These are phyloP conservation scores for Aphanomyces cochlioides DNA, from an alignment of 352 stramenopile species.

Conservation along the genomic window DNA sequence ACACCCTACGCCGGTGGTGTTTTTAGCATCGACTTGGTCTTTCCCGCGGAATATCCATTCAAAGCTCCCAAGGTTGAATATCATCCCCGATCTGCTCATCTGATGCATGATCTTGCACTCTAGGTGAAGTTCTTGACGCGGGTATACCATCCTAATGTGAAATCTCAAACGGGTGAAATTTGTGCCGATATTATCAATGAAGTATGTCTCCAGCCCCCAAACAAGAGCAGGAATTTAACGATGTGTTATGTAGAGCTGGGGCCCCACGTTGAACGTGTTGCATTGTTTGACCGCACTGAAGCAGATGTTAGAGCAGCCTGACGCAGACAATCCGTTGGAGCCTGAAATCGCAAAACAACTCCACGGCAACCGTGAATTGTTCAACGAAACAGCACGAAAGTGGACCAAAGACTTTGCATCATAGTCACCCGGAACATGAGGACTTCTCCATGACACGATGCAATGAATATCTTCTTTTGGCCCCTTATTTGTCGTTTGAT, in stretches of 20 bases:
- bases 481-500: too few species aligned
- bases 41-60: conserved; percentile 96
- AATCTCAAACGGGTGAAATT: conserved; percentile 94
- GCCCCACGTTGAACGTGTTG: conserved; percentile 92
- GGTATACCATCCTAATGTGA: conserved; percentile 97
- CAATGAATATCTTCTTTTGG: too few species aligned
- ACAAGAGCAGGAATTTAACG: too few species aligned
- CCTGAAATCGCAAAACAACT: conserved; percentile 93
- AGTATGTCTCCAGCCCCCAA: conserved; percentile 12
- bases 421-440: conserved; percentile 34
- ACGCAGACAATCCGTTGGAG: conserved; percentile 96
- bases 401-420: conserved; percentile 89
- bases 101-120: not conserved
- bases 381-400: conserved; percentile 91
- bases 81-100: not conserved
- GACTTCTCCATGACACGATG: too few species aligned
- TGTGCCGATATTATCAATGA: conserved; percentile 94
- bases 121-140: conserved; percentile 92
- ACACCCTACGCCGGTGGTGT: conserved; percentile 84
- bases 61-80: conserved; percentile 80
- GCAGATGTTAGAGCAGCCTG: conserved; percentile 92
- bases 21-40: conserved; percentile 94
- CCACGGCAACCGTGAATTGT: conserved; percentile 89
- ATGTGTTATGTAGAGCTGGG: conserved; percentile 80
- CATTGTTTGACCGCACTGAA: conserved; percentile 91